phyloP scores from a whole-genome alignment of 2,329 filamentous ascomycete genomes.

The Aspergillus phoenicis region DNA sequence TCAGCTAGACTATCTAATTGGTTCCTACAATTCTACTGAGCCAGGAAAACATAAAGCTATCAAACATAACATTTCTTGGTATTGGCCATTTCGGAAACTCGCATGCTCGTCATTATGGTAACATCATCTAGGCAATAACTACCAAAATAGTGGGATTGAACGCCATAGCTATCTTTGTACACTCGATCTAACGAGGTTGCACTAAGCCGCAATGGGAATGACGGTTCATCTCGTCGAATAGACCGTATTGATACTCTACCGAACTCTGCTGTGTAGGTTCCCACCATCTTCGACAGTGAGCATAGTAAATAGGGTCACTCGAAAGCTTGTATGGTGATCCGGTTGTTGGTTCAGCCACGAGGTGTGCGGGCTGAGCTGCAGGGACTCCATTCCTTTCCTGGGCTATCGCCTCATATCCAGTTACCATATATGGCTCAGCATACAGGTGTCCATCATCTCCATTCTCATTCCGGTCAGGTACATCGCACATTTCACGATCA shows the following conservation, averaged over 20 bases:
- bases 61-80: no score
- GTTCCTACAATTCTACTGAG: no score
- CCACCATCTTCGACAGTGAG: slow-evolving; percentile 43
- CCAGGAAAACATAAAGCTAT: no score
- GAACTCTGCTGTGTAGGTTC: slow-evolving; percentile 30
- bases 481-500: slow-evolving; percentile 50
- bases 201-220: slow-evolving; percentile 25
- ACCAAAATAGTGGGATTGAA: background rate
- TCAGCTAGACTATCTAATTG: no score
- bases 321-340: slow-evolving; percentile 38
- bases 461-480: slow-evolving; percentile 18
- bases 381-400: slow-evolving; percentile 61
- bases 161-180: background rate
- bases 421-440: slow-evolving; percentile 81
- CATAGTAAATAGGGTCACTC: slow-evolving; percentile 44
- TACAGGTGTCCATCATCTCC: slow-evolving; percentile 40
- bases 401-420: slow-evolving; percentile 74
- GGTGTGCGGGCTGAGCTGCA: slow-evolving; percentile 15
- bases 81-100: no score
- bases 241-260: slow-evolving; percentile 44
- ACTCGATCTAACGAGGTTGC: background rate
- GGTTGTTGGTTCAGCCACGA: slow-evolving; percentile 30
- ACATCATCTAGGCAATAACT: background rate
- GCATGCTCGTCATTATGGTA: background rate
- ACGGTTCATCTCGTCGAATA: slow-evolving; percentile 37